Base-by-base conservation (phyloP, 2,329 filamentous ascomycete species). In the Xylaria polymorpha region DNA sequence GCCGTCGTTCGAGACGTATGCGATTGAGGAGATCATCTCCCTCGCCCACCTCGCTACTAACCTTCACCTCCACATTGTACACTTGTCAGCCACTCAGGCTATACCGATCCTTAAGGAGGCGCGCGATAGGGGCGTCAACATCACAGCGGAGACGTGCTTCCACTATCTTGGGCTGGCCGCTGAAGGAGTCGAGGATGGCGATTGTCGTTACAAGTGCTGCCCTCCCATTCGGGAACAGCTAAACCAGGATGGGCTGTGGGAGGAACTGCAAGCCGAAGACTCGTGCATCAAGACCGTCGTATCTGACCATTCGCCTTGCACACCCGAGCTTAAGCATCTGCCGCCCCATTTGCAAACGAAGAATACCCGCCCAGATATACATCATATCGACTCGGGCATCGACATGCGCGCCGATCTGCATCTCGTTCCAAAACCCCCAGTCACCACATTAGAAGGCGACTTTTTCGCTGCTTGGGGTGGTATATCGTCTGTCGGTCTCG, bases 391-490 rank as follows among this genome's bases (percentile, higher is more conserved):
- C 75, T 88, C 86, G 0, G 86, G 85, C 39, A 76, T 88, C 67
- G 86, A 87, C 69, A 79, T 88, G 74, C 82, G 82, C 0, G 76
- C 75, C 4, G 75, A 78, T 48, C 56, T 79, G 59, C 68, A 77
- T 62, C 63, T 80, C 29, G 74, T 77, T 1, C 77, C 80, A 12
- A 80, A 80, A 68, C 76, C 79, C 6, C 78, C 78, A 29, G 79
- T 82, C 10, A 78, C 81, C 44, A 81, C 83, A 25, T 80, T 81
- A 29, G 79, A 79, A 56, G 96, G 96, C 44, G 93, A 98, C 82
- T 98, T 99, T 86, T 96, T 98, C 82, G 90, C 92, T 4, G 94
- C 94, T 0, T 99, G 96, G 96, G 96, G 96, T 63, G 96, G 96
- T 15, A 97, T 99, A 77, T 95, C 93, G 4, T 96, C 92, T 4